phyloP scores from a whole-genome alignment of 1,139 yeast species.

The Saccharomyces hybrid region DNA sequence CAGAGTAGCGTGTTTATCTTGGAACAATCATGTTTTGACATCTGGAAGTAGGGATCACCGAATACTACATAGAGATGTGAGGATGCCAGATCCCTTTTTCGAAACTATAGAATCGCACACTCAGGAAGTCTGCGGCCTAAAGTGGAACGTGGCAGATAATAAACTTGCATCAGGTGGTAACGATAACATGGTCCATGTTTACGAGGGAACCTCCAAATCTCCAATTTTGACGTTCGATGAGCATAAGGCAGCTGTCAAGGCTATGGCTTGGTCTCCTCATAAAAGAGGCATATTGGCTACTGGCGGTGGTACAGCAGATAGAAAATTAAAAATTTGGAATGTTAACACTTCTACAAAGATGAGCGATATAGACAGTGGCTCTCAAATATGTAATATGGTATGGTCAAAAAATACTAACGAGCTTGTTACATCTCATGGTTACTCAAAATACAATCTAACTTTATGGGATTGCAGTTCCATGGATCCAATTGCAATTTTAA shows the following conservation, averaged over 20 bases:
- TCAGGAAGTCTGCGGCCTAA: constrained; percentile 94
- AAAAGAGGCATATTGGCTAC: constrained; percentile 88
- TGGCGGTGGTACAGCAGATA: constrained; percentile 97
- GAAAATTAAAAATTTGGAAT: constrained; percentile 88
- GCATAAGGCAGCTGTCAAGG: constrained; percentile 93
- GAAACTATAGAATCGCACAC: constrained; percentile 66
- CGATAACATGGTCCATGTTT: constrained; percentile 75
- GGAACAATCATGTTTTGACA: constrained; percentile 87
- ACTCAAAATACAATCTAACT: constrained; percentile 80
- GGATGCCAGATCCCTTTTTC: constrained; percentile 77
- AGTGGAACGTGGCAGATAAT: constrained; percentile 87
- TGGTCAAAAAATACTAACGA: constrained; percentile 95
- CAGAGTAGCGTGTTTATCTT: constrained; percentile 80
- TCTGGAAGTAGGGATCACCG: constrained; percentile 84
- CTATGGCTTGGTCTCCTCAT: constrained; percentile 96
- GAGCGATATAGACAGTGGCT: constrained; percentile 83
- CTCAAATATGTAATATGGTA: constrained; percentile 88
- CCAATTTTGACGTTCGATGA: constrained; percentile 74
- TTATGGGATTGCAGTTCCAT: constrained; percentile 93
- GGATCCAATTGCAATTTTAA: constrained; percentile 87
- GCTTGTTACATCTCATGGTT: constrained; percentile 91
- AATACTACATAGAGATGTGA: constrained; percentile 84
- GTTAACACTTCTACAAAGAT: constrained; percentile 68
- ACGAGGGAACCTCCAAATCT: constrained; percentile 71
- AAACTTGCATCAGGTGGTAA: constrained; percentile 91